phyloP scores from a whole-genome alignment of 2,329 filamentous ascomycete genomes.

The Trichoderma hamatum region DNA sequence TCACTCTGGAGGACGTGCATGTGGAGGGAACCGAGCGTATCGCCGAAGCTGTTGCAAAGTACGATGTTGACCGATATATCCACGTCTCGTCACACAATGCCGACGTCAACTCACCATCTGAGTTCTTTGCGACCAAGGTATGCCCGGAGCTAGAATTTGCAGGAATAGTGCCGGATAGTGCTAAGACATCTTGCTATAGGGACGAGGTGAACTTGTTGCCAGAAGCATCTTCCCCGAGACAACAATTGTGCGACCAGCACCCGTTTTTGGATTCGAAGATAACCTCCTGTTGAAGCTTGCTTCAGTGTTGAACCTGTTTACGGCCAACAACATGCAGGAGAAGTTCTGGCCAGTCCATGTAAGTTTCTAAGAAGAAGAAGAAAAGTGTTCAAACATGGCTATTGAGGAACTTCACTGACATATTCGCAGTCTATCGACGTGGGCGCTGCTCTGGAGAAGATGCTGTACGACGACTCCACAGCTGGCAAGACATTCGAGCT shows the following conservation, averaged over 20 bases:
- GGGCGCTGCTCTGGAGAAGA: slow-evolving; percentile 82
- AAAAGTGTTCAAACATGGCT: background rate
- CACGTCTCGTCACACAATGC: slow-evolving; percentile 97
- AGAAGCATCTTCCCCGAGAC: slow-evolving; percentile 94
- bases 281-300: slow-evolving; percentile 86
- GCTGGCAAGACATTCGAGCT: slow-evolving; percentile 91
- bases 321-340: slow-evolving; percentile 91
- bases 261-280: slow-evolving; percentile 94
- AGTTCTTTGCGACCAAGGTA: slow-evolving; percentile 91
- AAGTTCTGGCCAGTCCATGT: slow-evolving; percentile 90
- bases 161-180: background rate
- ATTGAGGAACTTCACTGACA: background rate
- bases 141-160: no score
- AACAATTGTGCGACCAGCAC: slow-evolving; percentile 91
- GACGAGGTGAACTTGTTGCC: slow-evolving; percentile 77
- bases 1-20: slow-evolving; percentile 88
- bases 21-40: slow-evolving; percentile 92
- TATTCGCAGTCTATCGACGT: slow-evolving; percentile 76
- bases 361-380: slow-evolving; percentile 36
- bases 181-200: slow-evolving; percentile 49
- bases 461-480: slow-evolving; percentile 89
- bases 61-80: slow-evolving; percentile 95
- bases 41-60: slow-evolving; percentile 91
- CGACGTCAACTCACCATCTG: slow-evolving; percentile 74
- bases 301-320: slow-evolving; percentile 77